Evolutionary conservation across 1,284 basidiomycete genomes (phyloP), one percentile per base, ranked within the genome.

Genomic region (Rhodotorula sp.): DNA sequence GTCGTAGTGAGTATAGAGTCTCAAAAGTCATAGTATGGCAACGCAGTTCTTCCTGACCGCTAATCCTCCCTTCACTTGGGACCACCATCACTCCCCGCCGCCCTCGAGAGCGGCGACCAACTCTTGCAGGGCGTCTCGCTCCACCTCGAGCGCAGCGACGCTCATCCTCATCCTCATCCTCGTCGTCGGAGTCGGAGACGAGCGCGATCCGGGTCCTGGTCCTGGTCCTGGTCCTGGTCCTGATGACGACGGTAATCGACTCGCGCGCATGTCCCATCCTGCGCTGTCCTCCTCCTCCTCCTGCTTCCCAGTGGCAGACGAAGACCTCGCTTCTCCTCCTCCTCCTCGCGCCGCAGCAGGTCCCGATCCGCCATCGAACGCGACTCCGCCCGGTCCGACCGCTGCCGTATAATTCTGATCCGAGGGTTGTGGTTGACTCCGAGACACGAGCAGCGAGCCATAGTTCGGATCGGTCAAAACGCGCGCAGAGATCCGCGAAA

Each of bases 101-200:
- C 49, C 31, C 29, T 62, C 64, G 34, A 73, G 48, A 52, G 57
- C 47, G 43, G 23, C 51, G 46, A 59, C 73, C 43, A 76, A 31
- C 23, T 69, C 75, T 14, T 21, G 43, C 75, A 73, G 72, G 10
- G 73, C 75, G 16, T 74, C 75, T 21, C 26, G 46, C 61, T 76
- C 70, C 48, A 74, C 29, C 49, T 65, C 68, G 46, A 64, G 59
- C 49, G 75, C 70, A 7, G 58, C 67, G 1, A 72, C 64, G 23
- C 72, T 76, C 66, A 69, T 18, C 48, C 49, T 21, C n/a, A 5
- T 15, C 49, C 72, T 76, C 66, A 69, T 18, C 48, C 49, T 21
- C n/a, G 21, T 15, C 49, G 21, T 29, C n/a, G 23, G 23, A 21
- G 49, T 29, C 29, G 29, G 29, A 29, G 29, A 29, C 29, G 29